Evolutionary conservation across 352 stramenopile species (phyloP).

Genomic region (Pythium sp.): DNA sequence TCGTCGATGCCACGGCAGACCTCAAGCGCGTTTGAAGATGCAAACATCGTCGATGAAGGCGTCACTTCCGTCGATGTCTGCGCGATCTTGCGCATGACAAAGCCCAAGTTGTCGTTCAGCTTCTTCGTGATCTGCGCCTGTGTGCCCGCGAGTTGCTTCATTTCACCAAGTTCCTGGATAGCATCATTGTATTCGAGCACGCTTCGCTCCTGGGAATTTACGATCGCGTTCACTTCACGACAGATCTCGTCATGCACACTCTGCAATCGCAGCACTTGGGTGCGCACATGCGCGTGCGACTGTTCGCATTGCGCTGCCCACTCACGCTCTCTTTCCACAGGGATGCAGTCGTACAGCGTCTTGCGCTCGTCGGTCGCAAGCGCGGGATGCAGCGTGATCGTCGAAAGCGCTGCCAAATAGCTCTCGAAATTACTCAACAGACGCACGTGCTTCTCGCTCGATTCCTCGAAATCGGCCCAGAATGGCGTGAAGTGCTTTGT

Average conservation of each 20-base stretch:
- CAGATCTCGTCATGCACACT: conserved; percentile 65
- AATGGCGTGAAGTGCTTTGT: conserved; percentile 81
- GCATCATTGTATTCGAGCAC: conserved; percentile 42
- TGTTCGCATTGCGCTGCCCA: conserved; percentile 78
- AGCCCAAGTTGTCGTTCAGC: conserved; percentile 61
- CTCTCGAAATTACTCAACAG: conserved; percentile 71
- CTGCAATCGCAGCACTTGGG: conserved; percentile 64
- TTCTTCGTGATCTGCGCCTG: conserved; percentile 61
- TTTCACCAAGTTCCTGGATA: conserved; percentile 41
- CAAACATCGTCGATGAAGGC: conserved; percentile 70
- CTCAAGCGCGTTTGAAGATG: conserved; percentile 72
- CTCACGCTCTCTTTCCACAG: conserved; percentile 75
- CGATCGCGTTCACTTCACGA: conserved; percentile 55
- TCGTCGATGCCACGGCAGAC: conserved; percentile 82
- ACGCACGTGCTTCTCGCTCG: conserved; percentile 51
- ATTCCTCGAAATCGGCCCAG: conserved; percentile 68
- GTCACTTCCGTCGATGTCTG: conserved; percentile 55
- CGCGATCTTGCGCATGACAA: conserved; percentile 65
- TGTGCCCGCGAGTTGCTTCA: conserved; percentile 42
- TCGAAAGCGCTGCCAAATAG: conserved; percentile 53
- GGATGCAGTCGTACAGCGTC: conserved; percentile 80
- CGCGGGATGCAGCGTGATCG: conserved; percentile 62
- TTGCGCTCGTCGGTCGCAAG: conserved; percentile 53
- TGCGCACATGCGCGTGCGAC: conserved; percentile 61
- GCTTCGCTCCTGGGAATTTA: conserved; percentile 39